phyloP scores from a whole-genome alignment of 108 stramenopile genomes.

The Nitzschia inconspicua region DNA sequence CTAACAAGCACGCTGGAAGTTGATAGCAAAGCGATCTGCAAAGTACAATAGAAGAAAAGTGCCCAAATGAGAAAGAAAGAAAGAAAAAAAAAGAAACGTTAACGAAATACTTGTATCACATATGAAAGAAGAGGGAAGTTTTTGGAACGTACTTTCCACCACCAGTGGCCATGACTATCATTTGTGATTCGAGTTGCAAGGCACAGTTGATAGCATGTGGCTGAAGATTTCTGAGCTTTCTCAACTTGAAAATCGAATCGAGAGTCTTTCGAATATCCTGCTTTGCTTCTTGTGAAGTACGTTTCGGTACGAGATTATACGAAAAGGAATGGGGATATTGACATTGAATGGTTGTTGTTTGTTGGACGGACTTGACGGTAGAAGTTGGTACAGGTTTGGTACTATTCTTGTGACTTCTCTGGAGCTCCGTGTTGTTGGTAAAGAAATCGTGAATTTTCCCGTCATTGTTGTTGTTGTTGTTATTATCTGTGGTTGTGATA shows the following conservation, averaged over 20 bases:
- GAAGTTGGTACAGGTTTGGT: neutral
- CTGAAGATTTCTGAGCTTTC: constrained; percentile 58
- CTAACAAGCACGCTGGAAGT: constrained; percentile 84
- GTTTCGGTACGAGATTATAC: neutral
- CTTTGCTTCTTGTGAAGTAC: constrained; percentile 3
- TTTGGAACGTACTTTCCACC: too few relatives aligned
- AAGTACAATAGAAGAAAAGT: too few relatives aligned
- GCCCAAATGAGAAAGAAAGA: constrained; percentile 46
- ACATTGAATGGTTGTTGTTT: neutral
- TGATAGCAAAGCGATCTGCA: constrained; percentile 91
- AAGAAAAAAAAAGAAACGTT: constrained; percentile 86
- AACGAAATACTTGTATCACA: neutral
- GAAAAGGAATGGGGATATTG: constrained; percentile 7
- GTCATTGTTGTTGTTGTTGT: constrained; percentile 1
- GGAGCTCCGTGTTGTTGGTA: constrained; percentile 3
- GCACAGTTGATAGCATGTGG: constrained; percentile 50
- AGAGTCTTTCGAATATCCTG: constrained; percentile 15
- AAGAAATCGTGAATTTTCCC: neutral
- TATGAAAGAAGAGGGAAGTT: neutral
- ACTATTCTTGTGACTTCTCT: neutral
- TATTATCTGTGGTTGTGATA: neutral
- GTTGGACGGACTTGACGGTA: neutral
- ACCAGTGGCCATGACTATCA: constrained; percentile 93
- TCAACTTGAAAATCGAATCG: constrained; percentile 43
- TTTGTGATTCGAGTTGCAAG: constrained; percentile 44